Percentiles rank a stretch among this genome's conserved stretches.
Evolutionary conservation across 225 moss, liverwort and hornwort genomes (phyloP).

Genomic region (Marchantia paleacea): DNA sequence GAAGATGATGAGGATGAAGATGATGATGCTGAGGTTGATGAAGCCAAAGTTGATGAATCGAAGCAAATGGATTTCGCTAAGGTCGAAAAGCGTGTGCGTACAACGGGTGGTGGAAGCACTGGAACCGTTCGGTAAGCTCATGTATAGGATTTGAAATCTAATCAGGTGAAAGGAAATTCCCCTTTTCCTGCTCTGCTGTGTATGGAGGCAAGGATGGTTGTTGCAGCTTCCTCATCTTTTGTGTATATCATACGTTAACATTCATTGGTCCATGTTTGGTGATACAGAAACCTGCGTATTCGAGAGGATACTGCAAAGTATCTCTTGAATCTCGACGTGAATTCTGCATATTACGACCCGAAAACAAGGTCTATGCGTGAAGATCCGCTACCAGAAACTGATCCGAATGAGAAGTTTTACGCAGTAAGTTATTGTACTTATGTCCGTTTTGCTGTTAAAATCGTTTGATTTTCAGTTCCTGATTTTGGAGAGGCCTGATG

Average conservation of each 20-base stretch:
- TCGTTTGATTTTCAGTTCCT: neutral
- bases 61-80: conserved; percentile 99
- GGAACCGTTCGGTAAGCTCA: conserved; percentile 80
- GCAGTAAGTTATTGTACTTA: conserved; percentile 45
- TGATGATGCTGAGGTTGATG: conserved; percentile 91
- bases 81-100: conserved; percentile 98
- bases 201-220: too few relatives aligned
- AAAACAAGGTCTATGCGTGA: conserved; percentile 98
- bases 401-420: conserved; percentile 98
- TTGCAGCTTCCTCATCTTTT: neutral
- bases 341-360: conserved; percentile 93
- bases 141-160: neutral
- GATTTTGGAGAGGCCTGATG: neutral
- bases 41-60: conserved; percentile 97
- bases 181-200: neutral
- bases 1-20: conserved; percentile 95
- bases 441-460: neutral
- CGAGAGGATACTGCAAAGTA: conserved; percentile 99
- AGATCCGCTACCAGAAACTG: conserved; percentile 91
- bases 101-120: conserved; percentile 96
- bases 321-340: conserved; percentile 84
- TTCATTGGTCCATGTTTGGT: neutral
- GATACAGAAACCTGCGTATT: conserved; percentile 81
- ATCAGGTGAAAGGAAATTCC: too few relatives aligned
- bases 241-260: too few relatives aligned